Evolutionary conservation across 2,329 filamentous ascomycete genomes (phyloP).

Genomic region (Ambrosiella beaveri): DNA sequence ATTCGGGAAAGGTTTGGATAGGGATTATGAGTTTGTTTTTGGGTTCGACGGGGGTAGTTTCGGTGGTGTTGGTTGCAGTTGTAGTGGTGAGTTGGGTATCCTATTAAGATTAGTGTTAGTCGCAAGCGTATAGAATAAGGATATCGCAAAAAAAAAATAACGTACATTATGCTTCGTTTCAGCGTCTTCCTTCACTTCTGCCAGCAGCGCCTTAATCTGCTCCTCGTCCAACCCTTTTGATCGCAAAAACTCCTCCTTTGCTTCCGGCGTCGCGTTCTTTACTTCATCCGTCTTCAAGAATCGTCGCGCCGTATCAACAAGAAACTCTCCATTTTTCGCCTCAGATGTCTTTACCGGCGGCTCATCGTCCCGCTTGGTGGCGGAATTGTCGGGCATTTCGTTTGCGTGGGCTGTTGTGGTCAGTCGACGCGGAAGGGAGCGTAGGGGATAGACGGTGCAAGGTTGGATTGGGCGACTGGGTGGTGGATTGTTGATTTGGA

Average conservation of each 20-base stretch:
- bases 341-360: background rate
- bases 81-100: background rate
- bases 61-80: slow-evolving; percentile 2
- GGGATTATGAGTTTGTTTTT: slow-evolving; percentile 16
- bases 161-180: background rate
- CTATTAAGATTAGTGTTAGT: background rate
- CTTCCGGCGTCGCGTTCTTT: slow-evolving; percentile 47
- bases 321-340: background rate
- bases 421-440: too few species aligned
- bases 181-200: slow-evolving; percentile 2
- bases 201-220: slow-evolving; percentile 52
- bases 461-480: background rate
- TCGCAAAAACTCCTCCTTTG: slow-evolving; percentile 60
- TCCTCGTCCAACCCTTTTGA: slow-evolving; percentile 53
- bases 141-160: background rate
- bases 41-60: slow-evolving; percentile 4
- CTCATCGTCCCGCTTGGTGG: background rate
- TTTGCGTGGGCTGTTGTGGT: background rate
- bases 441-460: too few species aligned
- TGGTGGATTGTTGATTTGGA: too few species aligned
- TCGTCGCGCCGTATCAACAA: slow-evolving; percentile 46
- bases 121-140: background rate
- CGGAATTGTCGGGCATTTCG: background rate
- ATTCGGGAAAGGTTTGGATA: slow-evolving; percentile 55
- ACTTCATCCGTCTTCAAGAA: slow-evolving; percentile 66